Conservation (phyloP, 2,329 filamentous ascomycete genomes). For the Bimuria novae-zelandiae region DNA sequence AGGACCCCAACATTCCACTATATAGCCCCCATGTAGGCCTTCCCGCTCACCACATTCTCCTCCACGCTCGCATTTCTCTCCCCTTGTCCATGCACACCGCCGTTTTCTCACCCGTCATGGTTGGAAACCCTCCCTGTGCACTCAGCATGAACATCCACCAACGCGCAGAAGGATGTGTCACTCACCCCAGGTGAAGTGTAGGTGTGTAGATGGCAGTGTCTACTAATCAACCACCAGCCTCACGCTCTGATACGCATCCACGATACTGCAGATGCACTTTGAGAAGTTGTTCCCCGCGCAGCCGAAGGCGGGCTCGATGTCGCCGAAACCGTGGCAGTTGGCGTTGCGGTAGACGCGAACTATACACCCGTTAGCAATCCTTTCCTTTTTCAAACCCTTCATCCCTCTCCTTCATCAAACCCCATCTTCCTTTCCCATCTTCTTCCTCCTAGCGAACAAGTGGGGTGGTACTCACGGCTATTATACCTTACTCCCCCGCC, state of each 20-base stretch:
- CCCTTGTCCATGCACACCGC: too few relatives aligned
- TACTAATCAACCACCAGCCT: conserved; percentile 7
- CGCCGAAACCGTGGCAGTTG: conserved; percentile 12
- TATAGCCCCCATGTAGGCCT: too few relatives aligned
- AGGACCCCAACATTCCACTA: too few relatives aligned
- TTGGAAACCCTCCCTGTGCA: too few relatives aligned
- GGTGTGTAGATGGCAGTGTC: too few relatives aligned
- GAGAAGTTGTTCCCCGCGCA: background rate
- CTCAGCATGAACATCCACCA: too few relatives aligned
- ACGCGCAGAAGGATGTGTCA: too few relatives aligned
- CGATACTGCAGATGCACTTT: conserved; percentile 10
- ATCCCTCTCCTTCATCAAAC: background rate
- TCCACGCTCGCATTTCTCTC: too few relatives aligned
- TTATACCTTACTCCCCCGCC: conserved; percentile 10
- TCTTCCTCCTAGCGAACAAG: too few relatives aligned
- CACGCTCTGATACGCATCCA: conserved; percentile 10
- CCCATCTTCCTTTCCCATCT: background rate
- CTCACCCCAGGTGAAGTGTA: too few relatives aligned
- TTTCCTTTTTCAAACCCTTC: background rate
- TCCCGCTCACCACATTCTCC: too few relatives aligned
- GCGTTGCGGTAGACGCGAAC: conserved; percentile 8
- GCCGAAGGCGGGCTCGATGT: conserved; percentile 5
- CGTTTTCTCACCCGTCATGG: too few relatives aligned
- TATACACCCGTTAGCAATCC: background rate
- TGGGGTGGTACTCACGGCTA: conserved; percentile 1